Evolutionary conservation across 768 basidiomycete genomes (phyloP).

Genomic region (Cubamyces sp.): DNA sequence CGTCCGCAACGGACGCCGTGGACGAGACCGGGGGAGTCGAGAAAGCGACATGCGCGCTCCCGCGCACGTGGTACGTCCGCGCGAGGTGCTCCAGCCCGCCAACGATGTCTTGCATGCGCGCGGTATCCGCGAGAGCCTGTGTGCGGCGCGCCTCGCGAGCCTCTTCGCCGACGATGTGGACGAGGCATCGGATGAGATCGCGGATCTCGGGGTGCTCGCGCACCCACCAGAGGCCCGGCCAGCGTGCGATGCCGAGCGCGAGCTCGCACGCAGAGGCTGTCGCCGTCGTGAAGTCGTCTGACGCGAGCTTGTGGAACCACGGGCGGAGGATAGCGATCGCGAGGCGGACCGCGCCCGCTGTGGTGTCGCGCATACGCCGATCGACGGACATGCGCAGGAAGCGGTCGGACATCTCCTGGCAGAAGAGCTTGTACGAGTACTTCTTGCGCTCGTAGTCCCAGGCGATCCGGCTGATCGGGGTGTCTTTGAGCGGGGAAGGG

Average conservation of each 20-base stretch:
- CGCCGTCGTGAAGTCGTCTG: conserved; percentile 43
- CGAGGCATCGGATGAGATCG: conserved; percentile 60
- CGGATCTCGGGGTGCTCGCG: conserved; percentile 66
- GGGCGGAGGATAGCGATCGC: conserved; percentile 69
- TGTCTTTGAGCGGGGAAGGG: conserved; percentile 36
- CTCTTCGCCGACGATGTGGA: conserved; percentile 67
- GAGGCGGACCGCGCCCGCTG: conserved; percentile 67
- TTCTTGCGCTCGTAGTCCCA: conserved; percentile 67
- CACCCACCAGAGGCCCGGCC: conserved; percentile 73
- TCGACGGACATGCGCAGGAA: conserved; percentile 62
- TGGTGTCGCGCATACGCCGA: conserved; percentile 64
- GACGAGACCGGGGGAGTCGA: conserved; percentile 17
- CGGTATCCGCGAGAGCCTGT: conserved; percentile 49
- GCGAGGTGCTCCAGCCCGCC: conserved; percentile 52
- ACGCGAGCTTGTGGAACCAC: conserved; percentile 63
- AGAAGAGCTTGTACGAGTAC: conserved; percentile 69
- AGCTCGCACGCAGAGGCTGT: conserved; percentile 43
- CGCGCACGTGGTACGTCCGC: conserved; percentile 42
- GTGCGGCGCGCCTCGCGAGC: conserved; percentile 53
- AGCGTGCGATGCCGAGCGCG: conserved; percentile 43
- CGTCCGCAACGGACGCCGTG: conserved; percentile 18
- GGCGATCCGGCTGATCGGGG: conserved; percentile 41
- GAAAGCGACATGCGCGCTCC: conserved; percentile 6
- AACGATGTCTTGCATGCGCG: conserved; percentile 53
- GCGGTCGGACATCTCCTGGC: conserved; percentile 65